Conservation (phyloP, 441 rosid genomes). For the Pelargonium cotyledonis region DNA sequence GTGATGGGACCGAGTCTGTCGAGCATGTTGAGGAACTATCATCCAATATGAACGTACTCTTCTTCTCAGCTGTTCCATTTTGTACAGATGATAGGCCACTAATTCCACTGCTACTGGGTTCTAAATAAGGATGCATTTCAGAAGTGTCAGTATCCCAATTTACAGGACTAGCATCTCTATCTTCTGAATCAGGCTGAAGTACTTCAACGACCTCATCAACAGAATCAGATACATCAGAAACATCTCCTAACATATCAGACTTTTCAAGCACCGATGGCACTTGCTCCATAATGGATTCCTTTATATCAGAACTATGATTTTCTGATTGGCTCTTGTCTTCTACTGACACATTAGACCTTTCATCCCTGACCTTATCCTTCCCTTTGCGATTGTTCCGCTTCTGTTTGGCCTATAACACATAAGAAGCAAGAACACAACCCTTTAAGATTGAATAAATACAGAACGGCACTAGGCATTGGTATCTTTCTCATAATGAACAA, state of each 20-base stretch:
- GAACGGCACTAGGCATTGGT: too few species aligned
- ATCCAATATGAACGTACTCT: slow-evolving; percentile 51
- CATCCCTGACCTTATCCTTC: slow-evolving; percentile 74
- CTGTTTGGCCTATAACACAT: slow-evolving; percentile 61
- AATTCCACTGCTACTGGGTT: slow-evolving; percentile 51
- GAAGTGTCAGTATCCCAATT: slow-evolving; percentile 82
- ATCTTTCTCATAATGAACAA: too few species aligned
- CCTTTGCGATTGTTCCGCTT: slow-evolving; percentile 74
- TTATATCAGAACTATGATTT: slow-evolving; percentile 34
- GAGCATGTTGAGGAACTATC: slow-evolving; percentile 99
- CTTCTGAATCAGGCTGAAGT: slow-evolving; percentile 68
- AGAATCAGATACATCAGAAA: slow-evolving; percentile 66
- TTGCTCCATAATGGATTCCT: slow-evolving; percentile 34
- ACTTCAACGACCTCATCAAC: slow-evolving; percentile 56
- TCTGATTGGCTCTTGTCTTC: slow-evolving; percentile 41
- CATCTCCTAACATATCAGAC: slow-evolving; percentile 55
- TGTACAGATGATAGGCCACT: slow-evolving; percentile 49
- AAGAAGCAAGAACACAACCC: too few species aligned
- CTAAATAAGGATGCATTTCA: slow-evolving; percentile 55
- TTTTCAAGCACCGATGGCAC: slow-evolving; percentile 45
- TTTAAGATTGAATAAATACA: too few species aligned
- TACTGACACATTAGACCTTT: slow-evolving; percentile 29
- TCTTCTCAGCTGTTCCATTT: slow-evolving; percentile 55
- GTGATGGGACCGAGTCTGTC: slow-evolving; percentile 78
- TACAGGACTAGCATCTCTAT: slow-evolving; percentile 60